Percentiles rank a stretch among this genome's conserved stretches.
phyloP scores from a whole-genome alignment of 768 basidiomycete genomes.

The Sarcomyxa edulis region DNA sequence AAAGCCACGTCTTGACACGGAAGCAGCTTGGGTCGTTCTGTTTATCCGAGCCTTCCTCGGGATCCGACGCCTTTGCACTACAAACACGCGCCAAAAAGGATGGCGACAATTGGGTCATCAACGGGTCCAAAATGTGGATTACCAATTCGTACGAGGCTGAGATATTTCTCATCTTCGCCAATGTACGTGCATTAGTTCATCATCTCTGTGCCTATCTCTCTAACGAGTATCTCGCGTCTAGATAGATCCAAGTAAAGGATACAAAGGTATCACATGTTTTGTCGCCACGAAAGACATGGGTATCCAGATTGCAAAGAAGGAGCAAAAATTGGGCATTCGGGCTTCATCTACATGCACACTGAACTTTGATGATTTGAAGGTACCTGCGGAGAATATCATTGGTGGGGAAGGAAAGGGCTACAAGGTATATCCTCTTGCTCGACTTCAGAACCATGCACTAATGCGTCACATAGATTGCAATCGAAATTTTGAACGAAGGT shows the following conservation, averaged over 20 bases:
- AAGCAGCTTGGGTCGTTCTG: conserved; percentile 91
- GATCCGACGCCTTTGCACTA: conserved; percentile 95
- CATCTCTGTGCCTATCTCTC: background rate
- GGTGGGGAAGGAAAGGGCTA: conserved; percentile 92
- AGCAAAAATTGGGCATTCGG: conserved; percentile 95
- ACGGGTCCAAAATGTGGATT: conserved; percentile 99
- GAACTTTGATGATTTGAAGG: conserved; percentile 89
- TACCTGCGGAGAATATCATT: conserved; percentile 82
- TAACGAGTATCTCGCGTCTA: conserved; percentile 16
- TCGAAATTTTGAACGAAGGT: conserved; percentile 95
- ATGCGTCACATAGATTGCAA: conserved; percentile 60
- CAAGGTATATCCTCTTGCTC: conserved; percentile 53
- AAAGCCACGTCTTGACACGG: conserved; percentile 3
- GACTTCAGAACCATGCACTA: background rate
- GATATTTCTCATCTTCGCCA: conserved; percentile 92
- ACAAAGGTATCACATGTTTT: conserved; percentile 99
- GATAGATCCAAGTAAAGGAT: conserved; percentile 87
- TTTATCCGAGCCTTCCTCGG: conserved; percentile 86
- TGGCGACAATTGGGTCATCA: conserved; percentile 80
- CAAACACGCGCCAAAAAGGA: conserved; percentile 90
- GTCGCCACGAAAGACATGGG: conserved; percentile 96
- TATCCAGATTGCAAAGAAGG: conserved; percentile 95
- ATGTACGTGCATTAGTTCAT: conserved; percentile 40
- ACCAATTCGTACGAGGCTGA: conserved; percentile 93
- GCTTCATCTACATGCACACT: conserved; percentile 94